These are phyloP conservation scores for Cicer cuneatum DNA, from an alignment of 306 rosid species.

Conservation along the genomic window DNA sequence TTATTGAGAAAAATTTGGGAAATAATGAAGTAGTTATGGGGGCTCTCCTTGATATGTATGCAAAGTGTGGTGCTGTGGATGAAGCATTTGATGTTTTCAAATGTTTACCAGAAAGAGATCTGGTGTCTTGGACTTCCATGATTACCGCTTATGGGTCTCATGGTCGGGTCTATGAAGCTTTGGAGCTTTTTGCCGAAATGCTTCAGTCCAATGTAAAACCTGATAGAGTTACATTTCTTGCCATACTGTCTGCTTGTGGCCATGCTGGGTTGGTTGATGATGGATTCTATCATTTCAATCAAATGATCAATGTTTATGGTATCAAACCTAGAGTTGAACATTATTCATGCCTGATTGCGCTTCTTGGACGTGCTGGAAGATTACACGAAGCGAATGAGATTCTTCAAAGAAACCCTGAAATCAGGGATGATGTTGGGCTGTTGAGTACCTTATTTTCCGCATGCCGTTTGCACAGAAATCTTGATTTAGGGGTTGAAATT, in stretches of 20 bases:
- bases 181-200: conserved; percentile 70
- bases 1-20: conserved; percentile 56
- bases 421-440: conserved; percentile 58
- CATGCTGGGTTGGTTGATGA: conserved; percentile 78
- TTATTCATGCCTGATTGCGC: conserved; percentile 79
- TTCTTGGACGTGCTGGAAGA: conserved; percentile 89
- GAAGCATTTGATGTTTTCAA: conserved; percentile 70
- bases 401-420: conserved; percentile 63
- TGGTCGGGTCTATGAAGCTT: conserved; percentile 72
- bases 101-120: conserved; percentile 70
- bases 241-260: conserved; percentile 79
- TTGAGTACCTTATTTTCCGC: conserved; percentile 76
- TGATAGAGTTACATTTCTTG: conserved; percentile 73
- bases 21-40: conserved; percentile 71
- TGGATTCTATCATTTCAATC: conserved; percentile 64
- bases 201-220: conserved; percentile 57
- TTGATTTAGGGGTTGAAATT: conserved; percentile 63
- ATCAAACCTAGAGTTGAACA: conserved; percentile 72
- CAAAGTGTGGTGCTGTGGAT: conserved; percentile 79
- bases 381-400: conserved; percentile 72
- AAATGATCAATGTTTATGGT: conserved; percentile 62
- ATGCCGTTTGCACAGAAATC: conserved; percentile 62
- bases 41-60: conserved; percentile 88
- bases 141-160: conserved; percentile 81
- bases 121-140: conserved; percentile 87